Percentiles rank a stretch among this genome's conserved stretches.
Evolutionary conservation across 2,329 filamentous ascomycete species (phyloP).

Genomic region (Chaetomium sp.): DNA sequence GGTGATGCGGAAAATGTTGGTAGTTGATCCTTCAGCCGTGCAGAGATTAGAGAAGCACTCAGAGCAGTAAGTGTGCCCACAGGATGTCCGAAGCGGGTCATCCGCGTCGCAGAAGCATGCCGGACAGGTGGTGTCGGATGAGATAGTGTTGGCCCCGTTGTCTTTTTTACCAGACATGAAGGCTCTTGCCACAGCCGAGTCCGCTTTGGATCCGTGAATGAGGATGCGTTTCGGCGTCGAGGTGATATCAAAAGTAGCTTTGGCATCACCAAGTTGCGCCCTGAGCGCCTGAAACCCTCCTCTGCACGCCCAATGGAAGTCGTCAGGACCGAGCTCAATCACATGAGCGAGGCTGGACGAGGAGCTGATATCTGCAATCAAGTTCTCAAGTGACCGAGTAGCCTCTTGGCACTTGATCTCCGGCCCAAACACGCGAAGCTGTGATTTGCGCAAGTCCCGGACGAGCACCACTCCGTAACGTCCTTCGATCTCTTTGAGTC

Average conservation of each 20-base stretch:
- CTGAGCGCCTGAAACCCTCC: conserved; percentile 29
- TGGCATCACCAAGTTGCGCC: conserved; percentile 24
- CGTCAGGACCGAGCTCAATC: conserved; percentile 26
- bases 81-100: conserved; percentile 30
- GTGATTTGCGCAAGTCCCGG: conserved; percentile 25
- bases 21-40: conserved; percentile 11
- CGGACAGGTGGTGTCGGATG: conserved; percentile 23
- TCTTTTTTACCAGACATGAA: conserved; percentile 11
- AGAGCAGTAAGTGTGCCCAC: conserved; percentile 37
- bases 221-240: conserved; percentile 30
- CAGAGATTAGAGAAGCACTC: conserved; percentile 36
- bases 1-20: conserved; percentile 17
- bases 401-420: conserved; percentile 16
- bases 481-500: conserved; percentile 22
- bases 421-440: conserved; percentile 28
- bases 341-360: conserved; percentile 5
- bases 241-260: conserved; percentile 29
- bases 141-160: not conserved
- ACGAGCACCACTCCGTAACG: conserved; percentile 25
- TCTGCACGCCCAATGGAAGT: conserved; percentile 28
- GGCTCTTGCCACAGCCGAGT: conserved; percentile 18
- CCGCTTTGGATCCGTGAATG: conserved; percentile 23
- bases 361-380: not conserved
- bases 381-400: conserved; percentile 11
- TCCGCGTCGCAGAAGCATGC: conserved; percentile 34